Evolutionary conservation across 73 alveolate species (phyloP).

Genomic region (Loxodes magnus): DNA sequence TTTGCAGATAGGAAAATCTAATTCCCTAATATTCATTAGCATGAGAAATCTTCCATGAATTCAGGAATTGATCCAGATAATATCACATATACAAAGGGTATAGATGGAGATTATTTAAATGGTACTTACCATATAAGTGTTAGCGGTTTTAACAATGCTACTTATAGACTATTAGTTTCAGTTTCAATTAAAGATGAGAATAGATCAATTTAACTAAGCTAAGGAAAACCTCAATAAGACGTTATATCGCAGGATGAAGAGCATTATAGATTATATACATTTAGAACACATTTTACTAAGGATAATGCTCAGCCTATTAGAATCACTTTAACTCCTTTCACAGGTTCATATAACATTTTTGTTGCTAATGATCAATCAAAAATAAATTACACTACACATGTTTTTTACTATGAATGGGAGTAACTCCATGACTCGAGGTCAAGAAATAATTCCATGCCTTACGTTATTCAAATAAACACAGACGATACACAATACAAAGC

Average conservation of each 20-base stretch:
- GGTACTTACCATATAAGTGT: conserved; percentile 8
- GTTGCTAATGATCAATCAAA: not conserved
- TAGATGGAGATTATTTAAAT: not conserved
- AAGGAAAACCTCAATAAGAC: conserved; percentile 12
- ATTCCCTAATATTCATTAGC: not conserved
- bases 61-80: conserved; percentile 1
- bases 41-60: not conserved
- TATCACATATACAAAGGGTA: not conserved
- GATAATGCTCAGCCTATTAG: not conserved
- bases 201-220: conserved; percentile 4
- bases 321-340: conserved; percentile 6
- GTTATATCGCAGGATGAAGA: not conserved
- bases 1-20: not conserved
- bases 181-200: not conserved
- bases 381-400: conserved; percentile 1
- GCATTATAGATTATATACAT: conserved; percentile 1
- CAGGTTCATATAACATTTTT: conserved; percentile 3
- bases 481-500: not conserved
- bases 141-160: not conserved
- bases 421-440: not conserved
- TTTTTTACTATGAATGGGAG: conserved; percentile 10
- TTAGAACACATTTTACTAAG: not conserved
- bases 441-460: not conserved
- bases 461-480: not conserved
- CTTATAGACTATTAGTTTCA: conserved; percentile 5